Conservation (phyloP, 139 green algal species). For the Volvox africanus region DNA sequence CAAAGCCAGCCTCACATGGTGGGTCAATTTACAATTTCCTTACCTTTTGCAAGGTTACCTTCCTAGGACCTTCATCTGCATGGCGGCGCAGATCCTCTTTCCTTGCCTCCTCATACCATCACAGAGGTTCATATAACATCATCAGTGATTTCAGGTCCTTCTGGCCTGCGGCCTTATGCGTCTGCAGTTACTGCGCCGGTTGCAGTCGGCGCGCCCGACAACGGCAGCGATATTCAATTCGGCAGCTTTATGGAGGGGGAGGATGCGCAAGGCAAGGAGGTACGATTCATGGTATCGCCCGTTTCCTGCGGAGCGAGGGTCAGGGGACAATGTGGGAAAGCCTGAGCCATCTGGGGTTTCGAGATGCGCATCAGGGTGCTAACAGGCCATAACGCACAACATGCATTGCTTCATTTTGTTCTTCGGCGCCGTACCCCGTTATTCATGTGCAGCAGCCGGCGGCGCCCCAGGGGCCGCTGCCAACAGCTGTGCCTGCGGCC, state of each 20-base stretch:
- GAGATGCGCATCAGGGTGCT: background rate
- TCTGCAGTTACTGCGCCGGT: background rate
- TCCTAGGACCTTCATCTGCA: background rate
- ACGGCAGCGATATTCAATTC: constrained; percentile 43
- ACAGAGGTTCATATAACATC: background rate
- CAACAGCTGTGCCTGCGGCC: constrained; percentile 38
- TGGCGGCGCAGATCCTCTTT: constrained; percentile 20
- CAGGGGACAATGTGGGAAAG: background rate
- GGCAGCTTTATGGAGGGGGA: constrained; percentile 46
- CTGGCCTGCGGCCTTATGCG: background rate
- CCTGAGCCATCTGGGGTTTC: background rate
- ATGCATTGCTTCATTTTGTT: background rate
- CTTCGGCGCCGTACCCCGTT: background rate
- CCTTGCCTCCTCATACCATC: background rate
- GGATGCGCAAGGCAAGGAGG: constrained; percentile 33
- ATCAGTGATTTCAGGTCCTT: background rate
- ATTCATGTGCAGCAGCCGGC: constrained; percentile 33
- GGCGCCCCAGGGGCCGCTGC: constrained; percentile 30
- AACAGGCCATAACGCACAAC: background rate
- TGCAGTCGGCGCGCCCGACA: background rate
- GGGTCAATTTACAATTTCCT: background rate
- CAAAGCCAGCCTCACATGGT: background rate
- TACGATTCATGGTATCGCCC: background rate
- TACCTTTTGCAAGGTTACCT: background rate
- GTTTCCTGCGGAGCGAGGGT: background rate